A percentile compares a stretch with the other conserved stretches of the same genome.
Evolutionary conservation across 2,329 filamentous ascomycete genomes (phyloP).

Genomic region (Calonectria leucothoes): DNA sequence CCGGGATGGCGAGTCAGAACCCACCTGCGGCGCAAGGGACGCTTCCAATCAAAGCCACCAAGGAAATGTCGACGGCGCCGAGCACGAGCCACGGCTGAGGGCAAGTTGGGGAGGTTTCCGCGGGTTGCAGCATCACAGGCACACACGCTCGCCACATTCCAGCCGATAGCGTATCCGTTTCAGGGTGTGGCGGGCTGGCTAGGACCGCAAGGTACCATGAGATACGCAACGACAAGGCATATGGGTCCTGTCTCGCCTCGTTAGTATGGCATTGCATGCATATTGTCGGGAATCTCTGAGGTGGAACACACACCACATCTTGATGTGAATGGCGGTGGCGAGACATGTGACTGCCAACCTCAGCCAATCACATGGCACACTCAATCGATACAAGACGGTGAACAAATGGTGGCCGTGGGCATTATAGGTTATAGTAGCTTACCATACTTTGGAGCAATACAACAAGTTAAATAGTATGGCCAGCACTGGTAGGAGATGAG

Average conservation of each 20-base stretch:
- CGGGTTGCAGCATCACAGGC: neutral
- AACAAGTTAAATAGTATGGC: neutral
- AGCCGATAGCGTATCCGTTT: neutral
- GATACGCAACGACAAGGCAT: too few relatives aligned
- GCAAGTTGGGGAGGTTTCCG: constrained; percentile 20
- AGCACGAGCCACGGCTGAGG: neutral
- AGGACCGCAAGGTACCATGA: neutral
- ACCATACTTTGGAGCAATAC: neutral
- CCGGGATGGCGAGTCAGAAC: neutral
- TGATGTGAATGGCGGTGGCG: neutral
- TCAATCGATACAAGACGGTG: neutral
- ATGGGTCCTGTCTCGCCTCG: neutral
- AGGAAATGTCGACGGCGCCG: neutral
- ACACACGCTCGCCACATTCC: constrained; percentile 1
- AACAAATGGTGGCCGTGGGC: neutral
- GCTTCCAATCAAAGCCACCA: neutral
- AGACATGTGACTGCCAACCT: neutral
- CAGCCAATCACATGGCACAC: neutral
- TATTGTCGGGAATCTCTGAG: too few relatives aligned
- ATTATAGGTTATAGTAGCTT: too few relatives aligned
- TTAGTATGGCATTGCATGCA: too few relatives aligned
- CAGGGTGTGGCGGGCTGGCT: neutral
- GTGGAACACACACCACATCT: neutral
- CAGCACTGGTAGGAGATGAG: neutral
- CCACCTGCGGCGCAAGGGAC: neutral